A percentile compares a stretch with the other conserved stretches of the same genome.
phyloP scores from a whole-genome alignment of 1,139 yeast genomes.

The Debaryomyces coudertii region DNA sequence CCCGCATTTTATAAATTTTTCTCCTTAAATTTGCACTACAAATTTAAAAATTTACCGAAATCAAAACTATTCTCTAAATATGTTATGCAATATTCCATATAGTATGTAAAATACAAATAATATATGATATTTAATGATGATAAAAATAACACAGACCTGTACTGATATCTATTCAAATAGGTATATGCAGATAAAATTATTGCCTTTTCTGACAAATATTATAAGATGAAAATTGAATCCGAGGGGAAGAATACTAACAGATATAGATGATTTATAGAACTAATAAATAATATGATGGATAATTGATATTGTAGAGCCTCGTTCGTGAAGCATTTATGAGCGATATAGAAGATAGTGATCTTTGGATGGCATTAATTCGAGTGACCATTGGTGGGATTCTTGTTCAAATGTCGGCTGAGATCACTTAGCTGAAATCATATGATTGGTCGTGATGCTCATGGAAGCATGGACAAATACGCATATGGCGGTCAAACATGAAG shows the following conservation, averaged over 20 bases:
- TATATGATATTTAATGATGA: conserved; percentile 36
- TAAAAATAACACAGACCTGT: conserved; percentile 64
- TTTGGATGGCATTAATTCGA: conserved; percentile 4
- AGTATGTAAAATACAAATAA: conserved; percentile 1
- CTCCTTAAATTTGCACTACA: neutral
- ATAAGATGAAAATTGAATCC: conserved; percentile 1
- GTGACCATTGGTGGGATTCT: neutral
- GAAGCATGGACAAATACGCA: too few species aligned
- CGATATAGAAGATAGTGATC: neutral
- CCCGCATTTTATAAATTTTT: conserved; percentile 4
- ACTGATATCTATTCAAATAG: conserved; percentile 39
- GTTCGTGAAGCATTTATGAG: conserved; percentile 3
- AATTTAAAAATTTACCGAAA: neutral
- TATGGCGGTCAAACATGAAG: neutral
- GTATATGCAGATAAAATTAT: conserved; percentile 40
- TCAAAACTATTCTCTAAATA: neutral
- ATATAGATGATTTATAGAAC: neutral
- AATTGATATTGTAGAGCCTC: neutral
- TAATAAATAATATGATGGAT: conserved; percentile 3
- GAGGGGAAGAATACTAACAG: conserved; percentile 7
- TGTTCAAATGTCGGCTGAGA: conserved; percentile 1
- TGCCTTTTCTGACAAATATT: conserved; percentile 30
- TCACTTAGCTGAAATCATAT: neutral
- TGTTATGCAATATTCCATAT: neutral
- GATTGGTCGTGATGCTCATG: neutral